Base-by-base conservation (phyloP, 2,329 filamentous ascomycete species). In the Fonsecaea erecta region DNA sequence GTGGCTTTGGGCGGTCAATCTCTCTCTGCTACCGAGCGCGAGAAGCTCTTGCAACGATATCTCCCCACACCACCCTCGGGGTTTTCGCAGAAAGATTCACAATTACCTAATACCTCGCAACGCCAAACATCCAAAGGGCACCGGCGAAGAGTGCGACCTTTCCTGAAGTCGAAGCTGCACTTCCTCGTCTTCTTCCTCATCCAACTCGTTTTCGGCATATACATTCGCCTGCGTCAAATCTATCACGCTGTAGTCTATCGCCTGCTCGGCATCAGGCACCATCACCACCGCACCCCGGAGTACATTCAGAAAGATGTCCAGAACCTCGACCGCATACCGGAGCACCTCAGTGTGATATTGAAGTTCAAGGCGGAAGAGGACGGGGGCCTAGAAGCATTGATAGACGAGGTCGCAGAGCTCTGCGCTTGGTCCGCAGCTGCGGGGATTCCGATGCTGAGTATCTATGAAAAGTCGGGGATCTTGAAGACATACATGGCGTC, bases 251-350 rank as follows among this genome's bases (percentile, higher is more conserved):
- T 96, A 56, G 83, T 88, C 71, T 90, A 95, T 76, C 88, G 91
- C 65, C 81, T 94, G 69, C 86, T 92, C 60, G 91, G 92, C 9
- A 85, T 98, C 67, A 83, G 96, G 61, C 93, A 94, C 77, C 95
- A 99, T 80, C 96, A 99, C 80, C 95, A 99, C 78, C 91, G 92
- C 59, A 96, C 94, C 0, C 95, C 95, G 7, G 92, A 96, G 75
- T 87, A 97, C 75, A 97, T 99, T 71, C 88, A 90, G 74, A 89
- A 90, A 73, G 95, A 99, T 79, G 89, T 98, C 28, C 87, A 87
- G 76, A 84, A 85, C 9, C 78, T 99, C 63, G 84, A 83, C 64
- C 87, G 90, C 72, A 79, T 96, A 66, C 95, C 95, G 1, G 86
- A 90, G 70, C 95, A 99, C 75, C 77, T 99, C 57, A 97, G 93